Evolutionary conservation across 352 stramenopile genomes (phyloP), one percentile per base, ranked within the genome.

Genomic region (Phytophthora sp.): DNA sequence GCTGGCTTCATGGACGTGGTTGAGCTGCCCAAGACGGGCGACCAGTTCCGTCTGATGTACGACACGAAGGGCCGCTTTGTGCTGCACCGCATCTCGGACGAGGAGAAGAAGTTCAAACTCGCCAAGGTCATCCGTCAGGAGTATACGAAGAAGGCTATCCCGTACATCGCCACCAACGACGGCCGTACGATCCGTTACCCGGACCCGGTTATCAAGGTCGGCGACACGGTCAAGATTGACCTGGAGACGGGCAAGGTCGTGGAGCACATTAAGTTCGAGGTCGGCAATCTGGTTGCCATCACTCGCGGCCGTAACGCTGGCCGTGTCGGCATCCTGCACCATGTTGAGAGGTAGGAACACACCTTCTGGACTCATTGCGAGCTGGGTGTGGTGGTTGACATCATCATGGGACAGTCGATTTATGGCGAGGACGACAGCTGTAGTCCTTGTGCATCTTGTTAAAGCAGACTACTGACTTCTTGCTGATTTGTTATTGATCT

Each of bases 1-100:
- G 96, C 96, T 27, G 97, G 98, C 49, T 99, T 99, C 91, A 99
- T 99, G 97, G 97, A 99, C 73, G 96, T 99, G n/a, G 89, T 99
- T 31, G 87, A 97, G 71, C 86, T 99, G 38, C 91, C 98, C 59
- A 99, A 99, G 89, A 93, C 93, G 42, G 93, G 90, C 54, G 97
- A 99, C 84, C 77, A 91, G 61, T 99, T 99, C 90, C 96, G 98
- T 71, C 84, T 99, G 6, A 55, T 99, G 47, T 99, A 98, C 86
- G 97, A 99, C 82, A 97, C 88, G 59, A 99, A 99, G 91, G 97
- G 98, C 81, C 94, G 98, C 67, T 99, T 99, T 71, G 92, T 99
- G 61, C 86, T 99, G 49, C 97, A 99, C 88, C 88, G 94, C 57
- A 93, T 99, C 69, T 90, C 94, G 55, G 85, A 97, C 63, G 91